These are phyloP conservation scores for Moesziomyces globuligerus DNA, from an alignment of 1,284 basidiomycete species.

Conservation along the genomic window DNA sequence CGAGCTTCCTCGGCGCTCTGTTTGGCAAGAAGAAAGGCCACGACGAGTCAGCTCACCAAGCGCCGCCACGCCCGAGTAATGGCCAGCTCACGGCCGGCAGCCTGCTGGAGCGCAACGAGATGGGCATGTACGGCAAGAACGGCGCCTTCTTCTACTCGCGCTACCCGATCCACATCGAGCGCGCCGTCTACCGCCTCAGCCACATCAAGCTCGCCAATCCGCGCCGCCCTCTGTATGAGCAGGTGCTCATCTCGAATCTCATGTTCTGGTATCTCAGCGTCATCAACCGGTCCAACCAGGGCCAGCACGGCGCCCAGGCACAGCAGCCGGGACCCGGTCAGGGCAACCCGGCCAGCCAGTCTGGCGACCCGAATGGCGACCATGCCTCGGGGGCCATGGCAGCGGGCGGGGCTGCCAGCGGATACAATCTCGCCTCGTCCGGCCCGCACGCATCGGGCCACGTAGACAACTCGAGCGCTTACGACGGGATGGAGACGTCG, in stretches of 20 bases:
- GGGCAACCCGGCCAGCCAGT: slow-evolving; percentile 1
- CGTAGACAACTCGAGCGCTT: slow-evolving; percentile 32
- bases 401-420: slow-evolving; percentile 8
- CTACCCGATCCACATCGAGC: slow-evolving; percentile 97
- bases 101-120: slow-evolving; percentile 44
- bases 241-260: slow-evolving; percentile 96
- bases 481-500: slow-evolving; percentile 30
- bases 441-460: background rate
- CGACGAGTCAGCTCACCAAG: slow-evolving; percentile 23
- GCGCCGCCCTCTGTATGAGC: slow-evolving; percentile 92
- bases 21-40: slow-evolving; percentile 62
- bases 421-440: slow-evolving; percentile 1
- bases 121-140: slow-evolving; percentile 25
- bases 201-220: slow-evolving; percentile 99
- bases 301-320: slow-evolving; percentile 56
- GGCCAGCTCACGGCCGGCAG: slow-evolving; percentile 57
- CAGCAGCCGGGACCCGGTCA: slow-evolving; percentile 60
- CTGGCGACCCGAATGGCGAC: slow-evolving; percentile 13
- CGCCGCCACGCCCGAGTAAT: slow-evolving; percentile 19
- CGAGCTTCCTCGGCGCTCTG: slow-evolving; percentile 59
- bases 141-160: slow-evolving; percentile 74
- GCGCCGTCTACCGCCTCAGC: slow-evolving; percentile 93
- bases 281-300: slow-evolving; percentile 78
- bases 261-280: slow-evolving; percentile 99
- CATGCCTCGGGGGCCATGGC: background rate